These are phyloP conservation scores for Beauveria sp. DNA, from an alignment of 2,329 filamentous ascomycete genomes.

Conservation along the genomic window DNA sequence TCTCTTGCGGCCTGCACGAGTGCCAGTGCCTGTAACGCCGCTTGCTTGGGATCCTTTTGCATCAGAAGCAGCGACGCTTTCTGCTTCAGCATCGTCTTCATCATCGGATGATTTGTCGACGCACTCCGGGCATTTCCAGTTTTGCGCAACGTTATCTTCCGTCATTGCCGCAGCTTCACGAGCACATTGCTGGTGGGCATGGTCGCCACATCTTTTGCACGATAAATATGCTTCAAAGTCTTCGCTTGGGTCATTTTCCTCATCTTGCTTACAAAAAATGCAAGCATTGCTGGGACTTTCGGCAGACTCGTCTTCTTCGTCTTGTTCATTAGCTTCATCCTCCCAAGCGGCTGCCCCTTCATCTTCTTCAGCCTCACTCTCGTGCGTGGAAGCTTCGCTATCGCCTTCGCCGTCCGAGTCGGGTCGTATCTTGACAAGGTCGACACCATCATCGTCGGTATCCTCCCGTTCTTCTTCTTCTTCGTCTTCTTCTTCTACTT, in stretches of 20 bases:
- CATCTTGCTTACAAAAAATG: slow-evolving; percentile 76
- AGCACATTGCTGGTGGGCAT: slow-evolving; percentile 32
- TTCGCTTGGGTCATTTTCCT: slow-evolving; percentile 73
- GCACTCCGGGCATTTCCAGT: slow-evolving; percentile 48
- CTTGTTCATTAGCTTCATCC: slow-evolving; percentile 47
- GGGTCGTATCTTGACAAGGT: slow-evolving; percentile 48
- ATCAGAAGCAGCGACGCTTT: slow-evolving; percentile 12
- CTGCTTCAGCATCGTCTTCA: slow-evolving; percentile 23
- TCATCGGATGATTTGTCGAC: slow-evolving; percentile 23
- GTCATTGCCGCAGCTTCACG: slow-evolving; percentile 6
- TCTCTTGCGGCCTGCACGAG: slow-evolving; percentile 72
- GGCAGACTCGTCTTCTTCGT: slow-evolving; percentile 41
- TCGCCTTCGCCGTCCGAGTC: slow-evolving; percentile 35
- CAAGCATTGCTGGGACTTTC: slow-evolving; percentile 36
- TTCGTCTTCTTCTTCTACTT: slow-evolving; percentile 25
- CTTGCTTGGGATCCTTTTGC: slow-evolving; percentile 34
- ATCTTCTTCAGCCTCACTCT: slow-evolving; percentile 32
- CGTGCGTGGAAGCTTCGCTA: slow-evolving; percentile 27
- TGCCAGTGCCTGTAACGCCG: slow-evolving; percentile 67
- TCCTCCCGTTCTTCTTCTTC: slow-evolving; percentile 24
- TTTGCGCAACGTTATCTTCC: slow-evolving; percentile 22
- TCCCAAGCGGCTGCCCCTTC: slow-evolving; percentile 38
- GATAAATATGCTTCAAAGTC: slow-evolving; percentile 74
- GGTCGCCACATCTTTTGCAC: slow-evolving; percentile 72
- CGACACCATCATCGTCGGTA: slow-evolving; percentile 47